Conservation (phyloP, 2,329 filamentous ascomycete species). For the Diaporthe vexans region DNA sequence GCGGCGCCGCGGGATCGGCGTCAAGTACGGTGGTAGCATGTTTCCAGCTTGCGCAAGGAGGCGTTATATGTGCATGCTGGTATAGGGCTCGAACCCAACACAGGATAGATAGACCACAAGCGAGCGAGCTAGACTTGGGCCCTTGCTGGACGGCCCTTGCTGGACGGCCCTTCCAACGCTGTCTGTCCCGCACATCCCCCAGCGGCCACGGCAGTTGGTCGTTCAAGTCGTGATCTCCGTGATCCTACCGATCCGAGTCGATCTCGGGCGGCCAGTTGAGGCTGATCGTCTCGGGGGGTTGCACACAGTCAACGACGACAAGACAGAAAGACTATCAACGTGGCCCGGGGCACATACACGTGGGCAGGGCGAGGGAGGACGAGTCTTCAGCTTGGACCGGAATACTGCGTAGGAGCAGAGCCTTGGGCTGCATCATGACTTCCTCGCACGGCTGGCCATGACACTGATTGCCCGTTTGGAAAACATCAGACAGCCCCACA, state of each 20-base stretch:
- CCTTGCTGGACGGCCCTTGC: neutral
- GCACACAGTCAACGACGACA: neutral
- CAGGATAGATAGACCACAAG: constrained; percentile 9
- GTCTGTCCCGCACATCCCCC: neutral
- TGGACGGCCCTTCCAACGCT: neutral
- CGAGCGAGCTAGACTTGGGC: constrained; percentile 1
- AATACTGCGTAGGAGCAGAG: neutral
- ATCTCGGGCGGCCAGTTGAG: constrained; percentile 25
- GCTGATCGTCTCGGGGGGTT: constrained; percentile 9
- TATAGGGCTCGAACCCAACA: constrained; percentile 22
- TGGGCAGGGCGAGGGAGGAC: neutral
- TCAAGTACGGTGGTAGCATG: constrained; percentile 47
- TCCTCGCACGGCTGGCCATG: constrained; percentile 1
- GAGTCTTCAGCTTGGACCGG: neutral
- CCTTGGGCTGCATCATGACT: neutral
- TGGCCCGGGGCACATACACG: too few relatives aligned
- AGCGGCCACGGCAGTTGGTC: constrained; percentile 8
- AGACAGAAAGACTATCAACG: neutral
- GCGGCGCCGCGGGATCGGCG: constrained; percentile 49
- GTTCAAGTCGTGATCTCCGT: constrained; percentile 19
- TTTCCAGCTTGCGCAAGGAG: constrained; percentile 43
- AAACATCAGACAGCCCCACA: constrained; percentile 4
- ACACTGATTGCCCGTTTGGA: neutral
- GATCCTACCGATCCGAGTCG: constrained; percentile 34
- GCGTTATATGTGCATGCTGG: constrained; percentile 15